Evolutionary conservation across 176 grass and related monocot genomes (phyloP).

Genomic region (Oryza coarctata): DNA sequence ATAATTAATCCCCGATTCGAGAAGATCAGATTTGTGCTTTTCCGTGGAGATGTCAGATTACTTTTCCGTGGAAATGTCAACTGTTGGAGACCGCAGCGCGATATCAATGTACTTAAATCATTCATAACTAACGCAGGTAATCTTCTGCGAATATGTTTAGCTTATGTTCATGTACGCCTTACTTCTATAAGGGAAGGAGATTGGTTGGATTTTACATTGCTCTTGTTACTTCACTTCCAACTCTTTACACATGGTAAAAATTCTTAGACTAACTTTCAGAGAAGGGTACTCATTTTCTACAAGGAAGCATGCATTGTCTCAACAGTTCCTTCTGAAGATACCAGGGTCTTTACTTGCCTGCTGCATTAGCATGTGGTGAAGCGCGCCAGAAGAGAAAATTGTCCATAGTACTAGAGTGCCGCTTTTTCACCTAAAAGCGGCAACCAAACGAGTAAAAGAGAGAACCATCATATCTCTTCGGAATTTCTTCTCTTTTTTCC

Average conservation of each 20-base stretch:
- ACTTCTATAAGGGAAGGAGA: not conserved
- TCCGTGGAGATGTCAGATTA: too few relatives aligned
- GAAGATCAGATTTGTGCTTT: too few relatives aligned
- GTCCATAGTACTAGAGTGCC: not conserved
- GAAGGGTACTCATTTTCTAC: not conserved
- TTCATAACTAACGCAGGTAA: not conserved
- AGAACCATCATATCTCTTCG: not conserved
- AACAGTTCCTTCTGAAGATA: not conserved
- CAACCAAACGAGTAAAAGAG: not conserved
- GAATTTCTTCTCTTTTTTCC: conserved; percentile 15
- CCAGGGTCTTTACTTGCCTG: not conserved
- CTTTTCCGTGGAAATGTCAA: too few relatives aligned
- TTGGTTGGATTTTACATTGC: not conserved
- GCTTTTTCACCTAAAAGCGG: not conserved
- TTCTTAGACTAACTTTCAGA: not conserved
- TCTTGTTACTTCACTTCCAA: not conserved
- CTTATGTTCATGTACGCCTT: not conserved
- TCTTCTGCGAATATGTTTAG: not conserved
- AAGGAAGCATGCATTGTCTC: not conserved
- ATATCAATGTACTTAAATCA: not conserved
- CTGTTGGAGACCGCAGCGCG: not conserved
- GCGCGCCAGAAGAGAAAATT: not conserved
- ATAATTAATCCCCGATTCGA: too few relatives aligned
- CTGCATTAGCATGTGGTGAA: not conserved
- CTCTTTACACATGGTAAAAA: not conserved